Conservation (phyloP, 257 asterid species). For the Eucommia ulmoides region DNA sequence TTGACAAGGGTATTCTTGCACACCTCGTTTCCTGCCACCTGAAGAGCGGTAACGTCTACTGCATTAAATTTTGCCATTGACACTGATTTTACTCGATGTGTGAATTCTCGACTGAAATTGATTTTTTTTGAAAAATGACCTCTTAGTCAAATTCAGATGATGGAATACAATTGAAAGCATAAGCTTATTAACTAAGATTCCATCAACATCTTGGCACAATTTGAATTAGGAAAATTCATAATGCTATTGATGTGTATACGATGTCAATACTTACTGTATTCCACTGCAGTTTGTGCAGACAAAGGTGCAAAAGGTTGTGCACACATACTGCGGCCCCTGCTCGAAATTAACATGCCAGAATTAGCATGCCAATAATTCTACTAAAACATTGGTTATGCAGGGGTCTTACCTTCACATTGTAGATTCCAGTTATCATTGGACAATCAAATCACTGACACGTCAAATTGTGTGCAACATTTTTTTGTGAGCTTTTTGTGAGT, state of each 20-base stretch:
- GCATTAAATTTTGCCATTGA: slow-evolving; percentile 77
- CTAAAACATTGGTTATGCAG: no score
- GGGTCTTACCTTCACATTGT: no score
- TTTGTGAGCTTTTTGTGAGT: no score
- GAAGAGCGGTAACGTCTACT: slow-evolving; percentile 61
- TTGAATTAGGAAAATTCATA: no score
- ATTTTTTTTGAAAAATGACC: slow-evolving; percentile 6
- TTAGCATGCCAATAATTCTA: no score
- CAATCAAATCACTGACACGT: no score
- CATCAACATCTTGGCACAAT: no score
- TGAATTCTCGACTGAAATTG: slow-evolving; percentile 64
- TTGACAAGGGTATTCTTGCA: slow-evolving; percentile 3
- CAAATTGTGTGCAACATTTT: no score
- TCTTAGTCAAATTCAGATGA: not conserved
- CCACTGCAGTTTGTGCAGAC: slow-evolving; percentile 90
- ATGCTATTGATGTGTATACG: no score
- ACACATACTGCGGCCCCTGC: slow-evolving; percentile 94
- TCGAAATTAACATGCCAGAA: slow-evolving; percentile 2
- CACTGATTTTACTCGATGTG: slow-evolving; percentile 85
- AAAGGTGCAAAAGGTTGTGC: slow-evolving; percentile 89
- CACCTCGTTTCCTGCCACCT: slow-evolving; percentile 92
- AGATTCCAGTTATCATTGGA: no score
- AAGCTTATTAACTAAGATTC: not conserved
- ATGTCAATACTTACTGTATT: slow-evolving; percentile 92
- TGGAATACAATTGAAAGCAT: not conserved